phyloP scores from a whole-genome alignment of 2,329 filamentous ascomycete species.

The Ophidiomyces ophidiicola region DNA sequence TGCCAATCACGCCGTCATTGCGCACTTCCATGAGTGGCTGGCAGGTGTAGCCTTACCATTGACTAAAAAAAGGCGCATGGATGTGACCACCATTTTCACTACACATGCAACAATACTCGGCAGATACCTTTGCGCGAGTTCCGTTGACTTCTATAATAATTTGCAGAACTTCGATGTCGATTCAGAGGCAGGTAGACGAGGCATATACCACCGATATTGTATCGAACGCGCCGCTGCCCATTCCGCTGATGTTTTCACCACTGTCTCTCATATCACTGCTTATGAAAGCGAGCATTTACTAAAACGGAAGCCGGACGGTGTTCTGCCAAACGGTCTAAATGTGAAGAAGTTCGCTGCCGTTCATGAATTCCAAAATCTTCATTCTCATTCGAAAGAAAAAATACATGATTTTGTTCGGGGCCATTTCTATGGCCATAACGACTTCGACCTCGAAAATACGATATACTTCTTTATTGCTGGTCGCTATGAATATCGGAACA shows the following conservation, averaged over 20 bases:
- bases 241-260: constrained; percentile 91
- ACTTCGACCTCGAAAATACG: constrained; percentile 93
- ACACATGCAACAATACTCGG: constrained; percentile 93
- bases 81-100: constrained; percentile 96
- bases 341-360: constrained; percentile 98
- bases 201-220: constrained; percentile 97
- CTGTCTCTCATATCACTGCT: constrained; percentile 94
- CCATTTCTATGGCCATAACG: constrained; percentile 96
- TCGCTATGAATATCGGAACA: constrained; percentile 95
- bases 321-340: constrained; percentile 90
- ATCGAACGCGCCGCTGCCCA: constrained; percentile 91
- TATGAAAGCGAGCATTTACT: constrained; percentile 96
- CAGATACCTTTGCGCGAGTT: constrained; percentile 90
- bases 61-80: constrained; percentile 85
- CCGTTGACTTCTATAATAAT: constrained; percentile 99
- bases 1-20: constrained; percentile 81
- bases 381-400: constrained; percentile 92
- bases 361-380: constrained; percentile 97
- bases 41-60: constrained; percentile 86
- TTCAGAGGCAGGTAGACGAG: constrained; percentile 89
- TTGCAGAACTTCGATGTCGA: constrained; percentile 94
- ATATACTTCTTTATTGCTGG: constrained; percentile 96
- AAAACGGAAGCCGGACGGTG: constrained; percentile 94
- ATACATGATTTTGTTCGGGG: constrained; percentile 97
- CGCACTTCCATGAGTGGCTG: constrained; percentile 98